Evolutionary conservation across 257 asterid genomes (phyloP).

Genomic region (Cynanchum wilfordii): DNA sequence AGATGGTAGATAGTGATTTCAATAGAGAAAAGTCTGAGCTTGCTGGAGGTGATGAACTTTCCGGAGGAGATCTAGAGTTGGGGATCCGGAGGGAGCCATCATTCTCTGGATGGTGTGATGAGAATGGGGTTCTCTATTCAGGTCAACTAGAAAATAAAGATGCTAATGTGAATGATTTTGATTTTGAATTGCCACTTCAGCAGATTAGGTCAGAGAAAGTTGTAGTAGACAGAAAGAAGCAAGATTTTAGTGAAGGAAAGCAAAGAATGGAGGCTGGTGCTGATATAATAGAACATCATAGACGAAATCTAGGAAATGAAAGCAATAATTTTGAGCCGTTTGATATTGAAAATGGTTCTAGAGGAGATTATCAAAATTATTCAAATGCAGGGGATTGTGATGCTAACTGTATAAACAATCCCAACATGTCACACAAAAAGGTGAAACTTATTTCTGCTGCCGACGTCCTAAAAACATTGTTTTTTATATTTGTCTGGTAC

Average conservation of each 20-base stretch:
- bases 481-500: slow-evolving; percentile 87
- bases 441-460: slow-evolving; percentile 39
- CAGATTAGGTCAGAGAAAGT: slow-evolving; percentile 23
- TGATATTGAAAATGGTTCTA: slow-evolving; percentile 49
- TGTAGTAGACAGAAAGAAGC: slow-evolving; percentile 30
- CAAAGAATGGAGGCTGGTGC: slow-evolving; percentile 48
- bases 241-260: slow-evolving; percentile 20
- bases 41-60: slow-evolving; percentile 23
- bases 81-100: slow-evolving; percentile 55
- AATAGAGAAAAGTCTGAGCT: slow-evolving; percentile 34
- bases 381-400: slow-evolving; percentile 18
- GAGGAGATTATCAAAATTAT: slow-evolving; percentile 20
- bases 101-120: slow-evolving; percentile 75
- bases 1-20: slow-evolving; percentile 50
- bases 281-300: slow-evolving; percentile 28
- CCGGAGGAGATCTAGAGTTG: slow-evolving; percentile 15
- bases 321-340: slow-evolving; percentile 52
- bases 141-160: slow-evolving; percentile 28
- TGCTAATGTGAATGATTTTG: slow-evolving; percentile 34
- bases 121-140: slow-evolving; percentile 38
- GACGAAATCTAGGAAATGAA: slow-evolving; percentile 26
- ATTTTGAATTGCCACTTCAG: slow-evolving; percentile 41
- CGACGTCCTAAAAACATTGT: slow-evolving; percentile 72
- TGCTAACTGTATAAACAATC: slow-evolving; percentile 19
- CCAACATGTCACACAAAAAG: slow-evolving; percentile 17